Evolutionary conservation across 139 green algal genomes (phyloP).

Genomic region (Micromonas pusilla): DNA sequence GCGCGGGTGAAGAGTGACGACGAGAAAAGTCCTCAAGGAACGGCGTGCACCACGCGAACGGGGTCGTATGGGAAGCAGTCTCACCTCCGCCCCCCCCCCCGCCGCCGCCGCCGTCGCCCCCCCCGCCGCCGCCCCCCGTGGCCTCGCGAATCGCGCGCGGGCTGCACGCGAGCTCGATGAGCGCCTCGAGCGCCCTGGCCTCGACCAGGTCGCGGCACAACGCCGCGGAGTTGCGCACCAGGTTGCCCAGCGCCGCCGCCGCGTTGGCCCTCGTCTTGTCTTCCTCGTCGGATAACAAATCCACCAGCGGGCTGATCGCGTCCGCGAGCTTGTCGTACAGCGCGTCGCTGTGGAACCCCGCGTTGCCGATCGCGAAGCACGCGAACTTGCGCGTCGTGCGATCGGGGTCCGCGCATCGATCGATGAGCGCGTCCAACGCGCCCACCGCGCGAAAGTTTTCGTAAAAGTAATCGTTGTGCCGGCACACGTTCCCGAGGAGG

Average conservation of each 20-base stretch:
- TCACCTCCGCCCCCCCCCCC: background rate
- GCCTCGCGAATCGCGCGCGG: slow-evolving; percentile 2
- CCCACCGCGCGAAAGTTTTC: slow-evolving; percentile 3
- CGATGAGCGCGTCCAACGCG: slow-evolving; percentile 56
- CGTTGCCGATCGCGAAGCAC: slow-evolving; percentile 85
- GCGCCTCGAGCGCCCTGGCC: slow-evolving; percentile 32
- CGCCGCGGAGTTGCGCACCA: slow-evolving; percentile 67
- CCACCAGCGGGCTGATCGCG: slow-evolving; percentile 64
- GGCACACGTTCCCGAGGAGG: slow-evolving; percentile 91
- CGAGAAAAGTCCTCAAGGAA: too few relatives aligned
- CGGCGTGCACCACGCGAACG: too few relatives aligned
- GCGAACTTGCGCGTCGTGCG: slow-evolving; percentile 86
- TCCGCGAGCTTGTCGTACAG: slow-evolving; percentile 72
- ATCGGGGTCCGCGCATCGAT: slow-evolving; percentile 74
- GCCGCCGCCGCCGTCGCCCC: background rate
- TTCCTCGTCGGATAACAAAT: slow-evolving; percentile 51
- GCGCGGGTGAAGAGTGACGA: too few relatives aligned
- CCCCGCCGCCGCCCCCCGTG: background rate
- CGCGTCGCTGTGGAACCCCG: slow-evolving; percentile 76
- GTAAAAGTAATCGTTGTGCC: slow-evolving; percentile 83
- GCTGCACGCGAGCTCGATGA: slow-evolving; percentile 15
- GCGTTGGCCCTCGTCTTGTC: slow-evolving; percentile 90
- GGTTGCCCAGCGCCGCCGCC: slow-evolving; percentile 88
- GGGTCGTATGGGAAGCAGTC: too few relatives aligned
- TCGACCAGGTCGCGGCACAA: slow-evolving; percentile 70